Percentiles rank a stretch among this genome's conserved stretches.
These are phyloP conservation scores for Pseudopyricularia cyperi DNA, from an alignment of 2,329 filamentous ascomycete genomes.

Conservation along the genomic window DNA sequence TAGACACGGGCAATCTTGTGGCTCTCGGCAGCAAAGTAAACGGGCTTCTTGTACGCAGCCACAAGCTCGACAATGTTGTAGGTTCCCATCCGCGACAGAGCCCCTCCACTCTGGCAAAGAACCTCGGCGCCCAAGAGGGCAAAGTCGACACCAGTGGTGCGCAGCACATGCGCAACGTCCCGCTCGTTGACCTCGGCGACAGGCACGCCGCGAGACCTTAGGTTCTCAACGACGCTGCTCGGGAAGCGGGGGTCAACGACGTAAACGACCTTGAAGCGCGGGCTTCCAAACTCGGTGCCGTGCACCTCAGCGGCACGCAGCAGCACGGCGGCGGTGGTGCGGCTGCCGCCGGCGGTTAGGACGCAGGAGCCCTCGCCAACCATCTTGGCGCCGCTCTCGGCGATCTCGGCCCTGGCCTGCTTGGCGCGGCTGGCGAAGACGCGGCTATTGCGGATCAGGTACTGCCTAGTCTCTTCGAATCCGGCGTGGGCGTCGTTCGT, in stretches of 20 bases:
- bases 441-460: conserved; percentile 74
- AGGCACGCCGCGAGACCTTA: conserved; percentile 63
- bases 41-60: conserved; percentile 47
- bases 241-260: conserved; percentile 41
- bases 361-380: conserved; percentile 68
- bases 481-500: conserved; percentile 27
- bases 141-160: conserved; percentile 50
- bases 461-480: conserved; percentile 72
- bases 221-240: conserved; percentile 41
- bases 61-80: conserved; percentile 80
- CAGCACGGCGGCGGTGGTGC: conserved; percentile 70
- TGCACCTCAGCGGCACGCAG: conserved; percentile 56
- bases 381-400: conserved; percentile 63
- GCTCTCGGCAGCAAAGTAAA: conserved; percentile 87
- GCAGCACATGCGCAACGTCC: conserved; percentile 66
- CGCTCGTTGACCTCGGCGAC: conserved; percentile 71
- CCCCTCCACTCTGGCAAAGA: conserved; percentile 85
- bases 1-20: conserved; percentile 93
- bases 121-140: conserved; percentile 65
- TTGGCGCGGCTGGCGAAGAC: conserved; percentile 82
- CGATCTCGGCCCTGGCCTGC: conserved; percentile 72
- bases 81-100: conserved; percentile 75
- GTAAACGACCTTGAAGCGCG: conserved; percentile 72
- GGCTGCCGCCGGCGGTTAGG: conserved; percentile 79
- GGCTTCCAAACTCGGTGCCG: conserved; percentile 38